phyloP scores from a whole-genome alignment of 805 yeast species.

The Saccharomycopsis guyanensis region DNA sequence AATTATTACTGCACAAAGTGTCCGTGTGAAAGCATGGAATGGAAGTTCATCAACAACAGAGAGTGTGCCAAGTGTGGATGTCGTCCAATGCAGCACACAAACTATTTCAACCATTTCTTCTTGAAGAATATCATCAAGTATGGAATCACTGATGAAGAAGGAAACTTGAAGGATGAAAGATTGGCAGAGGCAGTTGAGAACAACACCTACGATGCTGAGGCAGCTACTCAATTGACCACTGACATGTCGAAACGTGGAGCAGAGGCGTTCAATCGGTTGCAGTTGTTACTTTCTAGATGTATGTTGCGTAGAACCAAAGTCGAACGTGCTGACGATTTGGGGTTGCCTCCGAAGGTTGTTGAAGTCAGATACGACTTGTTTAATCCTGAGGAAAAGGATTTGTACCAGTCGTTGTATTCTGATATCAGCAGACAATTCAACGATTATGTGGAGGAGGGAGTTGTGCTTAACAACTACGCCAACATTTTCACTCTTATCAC shows the following conservation, averaged over 20 bases:
- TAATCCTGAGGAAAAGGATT: slow-evolving; percentile 91
- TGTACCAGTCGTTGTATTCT: slow-evolving; percentile 79
- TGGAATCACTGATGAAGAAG: slow-evolving; percentile 64
- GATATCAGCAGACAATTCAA: slow-evolving; percentile 84
- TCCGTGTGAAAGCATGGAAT: slow-evolving; percentile 70
- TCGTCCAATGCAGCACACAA: slow-evolving; percentile 90
- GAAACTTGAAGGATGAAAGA: slow-evolving; percentile 15
- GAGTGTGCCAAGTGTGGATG: slow-evolving; percentile 85
- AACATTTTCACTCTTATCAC: slow-evolving; percentile 94
- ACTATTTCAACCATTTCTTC: slow-evolving; percentile 93
- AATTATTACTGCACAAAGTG: slow-evolving; percentile 91
- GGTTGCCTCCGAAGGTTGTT: slow-evolving; percentile 92
- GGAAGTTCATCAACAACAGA: slow-evolving; percentile 80
- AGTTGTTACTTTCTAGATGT: slow-evolving; percentile 63
- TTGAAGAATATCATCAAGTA: slow-evolving; percentile 85
- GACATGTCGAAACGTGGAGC: slow-evolving; percentile 36
- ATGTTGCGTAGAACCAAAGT: slow-evolving; percentile 94
- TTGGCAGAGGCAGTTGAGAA: slow-evolving; percentile 5
- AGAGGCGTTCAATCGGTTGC: slow-evolving; percentile 69
- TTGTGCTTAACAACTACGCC: slow-evolving; percentile 92
- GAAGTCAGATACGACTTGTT: slow-evolving; percentile 81
- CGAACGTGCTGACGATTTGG: slow-evolving; percentile 95
- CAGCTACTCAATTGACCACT: neutral
- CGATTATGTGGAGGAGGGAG: slow-evolving; percentile 93
- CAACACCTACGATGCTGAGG: neutral